phyloP scores from a whole-genome alignment of 2,329 filamentous ascomycete species.

The Botrytis squamosa region DNA sequence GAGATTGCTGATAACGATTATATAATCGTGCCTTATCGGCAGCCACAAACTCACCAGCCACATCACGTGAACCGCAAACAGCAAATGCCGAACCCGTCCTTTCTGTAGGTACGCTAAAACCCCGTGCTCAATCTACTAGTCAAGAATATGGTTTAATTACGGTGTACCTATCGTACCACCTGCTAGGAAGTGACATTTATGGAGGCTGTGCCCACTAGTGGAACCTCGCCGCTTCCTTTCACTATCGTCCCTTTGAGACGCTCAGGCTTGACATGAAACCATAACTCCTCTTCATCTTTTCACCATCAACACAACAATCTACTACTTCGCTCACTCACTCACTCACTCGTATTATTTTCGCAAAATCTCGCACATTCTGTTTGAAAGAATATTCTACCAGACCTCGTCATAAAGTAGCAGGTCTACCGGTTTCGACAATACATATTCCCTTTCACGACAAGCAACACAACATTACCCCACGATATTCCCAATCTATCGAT shows the following conservation, averaged over 20 bases:
- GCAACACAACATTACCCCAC: slow-evolving; percentile 13
- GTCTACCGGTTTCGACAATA: background rate
- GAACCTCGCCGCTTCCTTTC: background rate
- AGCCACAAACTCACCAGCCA: background rate
- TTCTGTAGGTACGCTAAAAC: background rate
- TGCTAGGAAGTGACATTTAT: background rate
- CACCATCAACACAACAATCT: slow-evolving; percentile 3
- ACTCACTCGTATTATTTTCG: background rate
- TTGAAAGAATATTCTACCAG: background rate
- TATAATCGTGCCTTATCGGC: background rate
- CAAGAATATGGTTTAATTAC: background rate
- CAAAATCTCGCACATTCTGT: background rate
- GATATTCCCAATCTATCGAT: background rate
- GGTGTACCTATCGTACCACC: background rate
- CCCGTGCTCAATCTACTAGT: background rate
- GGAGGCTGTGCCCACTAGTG: slow-evolving; percentile 8
- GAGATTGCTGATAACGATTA: background rate
- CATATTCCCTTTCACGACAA: background rate
- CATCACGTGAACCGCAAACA: background rate
- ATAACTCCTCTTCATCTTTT: background rate
- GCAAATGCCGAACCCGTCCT: background rate
- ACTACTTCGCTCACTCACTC: background rate
- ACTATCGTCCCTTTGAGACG: slow-evolving; percentile 4
- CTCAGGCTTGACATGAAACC: slow-evolving; percentile 4
- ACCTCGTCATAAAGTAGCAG: slow-evolving; percentile 4